Evolutionary conservation across 2,329 filamentous ascomycete species (phyloP), one percentile per base, ranked within the genome.

Genomic region (Fragosphaeria purpurea): DNA sequence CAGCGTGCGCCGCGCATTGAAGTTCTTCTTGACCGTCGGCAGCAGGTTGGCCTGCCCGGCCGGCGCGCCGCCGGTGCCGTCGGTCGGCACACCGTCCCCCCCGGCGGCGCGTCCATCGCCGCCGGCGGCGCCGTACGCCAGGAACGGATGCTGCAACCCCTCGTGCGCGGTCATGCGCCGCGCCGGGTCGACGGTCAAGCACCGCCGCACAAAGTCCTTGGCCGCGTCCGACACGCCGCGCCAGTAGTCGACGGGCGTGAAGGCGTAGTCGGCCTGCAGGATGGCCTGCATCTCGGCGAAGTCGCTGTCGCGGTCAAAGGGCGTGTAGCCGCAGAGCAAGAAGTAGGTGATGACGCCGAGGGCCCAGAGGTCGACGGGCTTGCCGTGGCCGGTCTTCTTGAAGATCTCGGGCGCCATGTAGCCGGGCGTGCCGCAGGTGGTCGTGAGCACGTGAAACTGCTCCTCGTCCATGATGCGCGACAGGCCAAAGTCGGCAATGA

Each of bases 381-480:
- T 98, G 56, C 93, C 93, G 66, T 98, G 93, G 32, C 93, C 93
- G 7, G 86, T 90, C 75, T 98, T 98, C 69, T 95, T 95, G 72
- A 98, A 98, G 62, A 98, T 98, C 67, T 98, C 93, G 30, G 93
- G 93, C 2, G 93, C 93, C 93, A 98, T 98, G 70, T 98, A 98
- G 46, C 93, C 93, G 4, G 93, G 93, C 1, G 93, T 98, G 53
- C 93, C 93, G 65, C 93, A 98, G 1, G 93, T 98, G 0, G 93
- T 98, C 9, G 93, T 98, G 55, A 98, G 73, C 34, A 97, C 91
- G 65, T 97, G 93, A 68, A 97, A 97, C 65, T 95, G 88, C 68
- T 96, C 89, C 69, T 97, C 93, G 63, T 98, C 93, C 91, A 98
- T 97, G 69, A 98, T 96, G 52, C 93, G 82, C 32, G 86, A 93